Evolutionary conservation across 1,139 yeast species (phyloP).

Genomic region (Maudiozyma humilis): DNA sequence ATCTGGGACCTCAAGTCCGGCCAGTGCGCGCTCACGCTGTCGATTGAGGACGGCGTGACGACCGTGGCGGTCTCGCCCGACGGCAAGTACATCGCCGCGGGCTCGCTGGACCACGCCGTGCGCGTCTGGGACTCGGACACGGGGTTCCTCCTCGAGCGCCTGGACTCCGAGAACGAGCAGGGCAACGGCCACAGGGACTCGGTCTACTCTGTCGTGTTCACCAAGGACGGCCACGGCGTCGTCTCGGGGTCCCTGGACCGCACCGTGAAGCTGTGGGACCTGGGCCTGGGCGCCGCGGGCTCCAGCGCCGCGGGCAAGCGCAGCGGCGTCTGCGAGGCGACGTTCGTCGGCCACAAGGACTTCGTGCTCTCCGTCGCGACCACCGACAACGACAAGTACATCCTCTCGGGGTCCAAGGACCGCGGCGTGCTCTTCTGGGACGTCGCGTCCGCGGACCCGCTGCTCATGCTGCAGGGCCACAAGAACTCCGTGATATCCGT

Average conservation of each 20-base stretch:
- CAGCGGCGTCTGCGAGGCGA: slow-evolving; percentile 57
- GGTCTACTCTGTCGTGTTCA: slow-evolving; percentile 89
- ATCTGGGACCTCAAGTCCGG: slow-evolving; percentile 94
- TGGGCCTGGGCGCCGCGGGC: slow-evolving; percentile 44
- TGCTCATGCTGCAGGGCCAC: slow-evolving; percentile 94
- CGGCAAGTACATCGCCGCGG: slow-evolving; percentile 91
- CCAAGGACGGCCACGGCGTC: slow-evolving; percentile 85
- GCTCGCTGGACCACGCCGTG: slow-evolving; percentile 89
- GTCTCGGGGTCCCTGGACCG: slow-evolving; percentile 93
- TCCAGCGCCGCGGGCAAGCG: slow-evolving; percentile 23
- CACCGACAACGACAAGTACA: slow-evolving; percentile 87
- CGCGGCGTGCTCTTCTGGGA: slow-evolving; percentile 98
- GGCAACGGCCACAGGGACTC: slow-evolving; percentile 96
- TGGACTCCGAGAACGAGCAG: slow-evolving; percentile 78
- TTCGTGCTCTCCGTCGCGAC: slow-evolving; percentile 91
- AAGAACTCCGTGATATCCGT: slow-evolving; percentile 93
- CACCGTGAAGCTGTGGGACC: slow-evolving; percentile 92
- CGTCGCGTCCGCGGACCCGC: slow-evolving; percentile 82
- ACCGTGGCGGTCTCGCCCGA: slow-evolving; percentile 97
- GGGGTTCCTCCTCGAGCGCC: slow-evolving; percentile 84
- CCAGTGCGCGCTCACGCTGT: slow-evolving; percentile 79
- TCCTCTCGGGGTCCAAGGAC: slow-evolving; percentile 91
- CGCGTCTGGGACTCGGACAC: slow-evolving; percentile 96
- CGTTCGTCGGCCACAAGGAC: slow-evolving; percentile 94
- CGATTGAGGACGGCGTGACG: slow-evolving; percentile 96